These are phyloP conservation scores for Thermothielavioides terrestris DNA, from an alignment of 495 filamentous ascomycete species.

Conservation along the genomic window DNA sequence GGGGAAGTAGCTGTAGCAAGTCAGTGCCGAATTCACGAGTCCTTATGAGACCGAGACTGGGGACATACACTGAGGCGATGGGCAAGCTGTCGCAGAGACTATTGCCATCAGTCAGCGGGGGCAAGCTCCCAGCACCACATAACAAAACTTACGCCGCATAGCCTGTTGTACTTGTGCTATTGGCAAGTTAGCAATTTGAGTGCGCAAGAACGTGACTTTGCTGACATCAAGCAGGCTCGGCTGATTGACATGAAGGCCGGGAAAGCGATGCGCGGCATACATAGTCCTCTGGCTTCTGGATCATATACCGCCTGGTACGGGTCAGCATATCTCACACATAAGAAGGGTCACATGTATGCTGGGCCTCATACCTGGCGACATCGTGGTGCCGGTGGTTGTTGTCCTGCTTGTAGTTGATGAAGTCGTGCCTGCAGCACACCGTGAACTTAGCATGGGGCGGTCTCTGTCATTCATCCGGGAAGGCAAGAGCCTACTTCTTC, in stretches of 20 bases:
- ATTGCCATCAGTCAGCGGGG: not conserved
- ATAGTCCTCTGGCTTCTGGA: conserved; percentile 69
- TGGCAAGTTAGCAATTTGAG: conserved; percentile 6
- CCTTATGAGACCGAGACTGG: not conserved
- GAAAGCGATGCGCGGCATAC: conserved; percentile 18
- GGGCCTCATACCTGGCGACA: conserved; percentile 42
- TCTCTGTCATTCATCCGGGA: not conserved
- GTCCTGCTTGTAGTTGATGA: conserved; percentile 88
- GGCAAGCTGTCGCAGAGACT: conserved; percentile 74
- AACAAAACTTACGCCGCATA: conserved; percentile 67
- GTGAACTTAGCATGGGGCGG: not conserved
- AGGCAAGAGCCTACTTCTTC: conserved; percentile 16
- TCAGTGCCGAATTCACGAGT: not conserved
- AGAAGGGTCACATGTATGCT: not conserved
- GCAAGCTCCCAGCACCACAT: too few relatives aligned
- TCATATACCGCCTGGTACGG: conserved; percentile 61
- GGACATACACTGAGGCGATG: conserved; percentile 49
- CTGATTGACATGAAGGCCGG: not conserved
- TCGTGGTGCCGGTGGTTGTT: conserved; percentile 66
- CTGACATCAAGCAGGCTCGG: conserved; percentile 21
- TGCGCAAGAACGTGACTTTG: conserved; percentile 21
- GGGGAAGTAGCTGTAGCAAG: conserved; percentile 56
- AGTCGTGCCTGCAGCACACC: conserved; percentile 70
- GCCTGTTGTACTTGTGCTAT: conserved; percentile 78
- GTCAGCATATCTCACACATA: too few relatives aligned